A percentile compares a stretch with the other conserved stretches of the same genome.
Evolutionary conservation across 23 red algal species (phyloP).

Genomic region (Cyanidioschyzon merolae): DNA sequence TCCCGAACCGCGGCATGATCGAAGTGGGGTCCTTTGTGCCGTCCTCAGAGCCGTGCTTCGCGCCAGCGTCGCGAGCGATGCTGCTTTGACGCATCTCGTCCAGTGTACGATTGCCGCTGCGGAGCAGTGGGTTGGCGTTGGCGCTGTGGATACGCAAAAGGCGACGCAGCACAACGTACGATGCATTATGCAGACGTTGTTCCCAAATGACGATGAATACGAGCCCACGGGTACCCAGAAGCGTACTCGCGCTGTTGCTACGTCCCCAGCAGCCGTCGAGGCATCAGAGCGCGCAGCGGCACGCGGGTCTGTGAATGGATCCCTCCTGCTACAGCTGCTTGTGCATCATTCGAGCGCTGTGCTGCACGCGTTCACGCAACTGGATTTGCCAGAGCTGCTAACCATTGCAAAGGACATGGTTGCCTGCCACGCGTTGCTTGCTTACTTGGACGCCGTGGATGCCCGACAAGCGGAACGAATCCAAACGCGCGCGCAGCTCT

Average conservation of each 20-base stretch:
- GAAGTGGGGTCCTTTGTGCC: not conserved
- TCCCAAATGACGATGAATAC: no score
- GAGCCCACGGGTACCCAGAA: not conserved
- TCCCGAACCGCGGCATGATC: not conserved
- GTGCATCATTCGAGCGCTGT: not conserved
- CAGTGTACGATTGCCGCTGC: not conserved
- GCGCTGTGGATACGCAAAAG: not conserved
- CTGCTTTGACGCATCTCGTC: not conserved
- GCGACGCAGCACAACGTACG: not conserved
- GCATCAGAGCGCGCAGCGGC: not conserved
- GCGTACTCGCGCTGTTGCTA: not conserved
- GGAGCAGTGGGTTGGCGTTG: not conserved
- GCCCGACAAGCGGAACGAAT: not conserved
- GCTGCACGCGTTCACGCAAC: not conserved
- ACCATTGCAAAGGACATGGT: not conserved
- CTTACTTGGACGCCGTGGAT: not conserved
- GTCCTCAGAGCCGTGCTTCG: not conserved
- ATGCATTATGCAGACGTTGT: not conserved
- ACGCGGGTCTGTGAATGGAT: not conserved
- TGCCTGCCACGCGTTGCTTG: not conserved
- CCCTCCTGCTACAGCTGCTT: not conserved
- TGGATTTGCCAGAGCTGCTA: not conserved
- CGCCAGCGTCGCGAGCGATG: not conserved
- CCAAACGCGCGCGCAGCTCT: not conserved
- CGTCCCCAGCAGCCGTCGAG: not conserved